phyloP scores from a whole-genome alignment of 202 grass and related monocot genomes.

The Eragrostis tef region DNA sequence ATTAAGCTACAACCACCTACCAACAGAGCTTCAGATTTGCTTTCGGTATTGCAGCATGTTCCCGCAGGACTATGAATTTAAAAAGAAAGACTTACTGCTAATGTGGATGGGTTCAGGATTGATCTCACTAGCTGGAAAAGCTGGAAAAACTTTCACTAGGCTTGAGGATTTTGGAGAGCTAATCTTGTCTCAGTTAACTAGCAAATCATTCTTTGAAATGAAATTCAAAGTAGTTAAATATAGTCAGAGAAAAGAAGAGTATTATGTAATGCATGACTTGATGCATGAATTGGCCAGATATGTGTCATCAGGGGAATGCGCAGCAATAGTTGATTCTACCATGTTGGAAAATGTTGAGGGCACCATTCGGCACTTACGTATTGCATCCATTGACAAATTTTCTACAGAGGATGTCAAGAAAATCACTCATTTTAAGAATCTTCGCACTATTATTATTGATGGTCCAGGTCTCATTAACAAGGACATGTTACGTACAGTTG shows the following conservation, averaged over 20 bases:
- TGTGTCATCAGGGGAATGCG: constrained; percentile 53
- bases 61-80: constrained; percentile 42
- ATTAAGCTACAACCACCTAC: constrained; percentile 59
- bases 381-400: constrained; percentile 19
- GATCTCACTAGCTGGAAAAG: constrained; percentile 40
- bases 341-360: constrained; percentile 11
- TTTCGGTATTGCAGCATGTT: constrained; percentile 61
- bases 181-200: constrained; percentile 43
- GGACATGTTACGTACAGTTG: constrained; percentile 20
- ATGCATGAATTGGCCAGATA: constrained; percentile 52
- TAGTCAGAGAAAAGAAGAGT: constrained; percentile 35
- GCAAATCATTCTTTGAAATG: constrained; percentile 60
- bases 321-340: constrained; percentile 21
- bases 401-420: constrained; percentile 42
- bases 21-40: constrained; percentile 52
- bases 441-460: constrained; percentile 47
- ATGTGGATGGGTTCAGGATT: constrained; percentile 66
- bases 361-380: constrained; percentile 47
- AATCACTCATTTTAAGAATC: constrained; percentile 42
- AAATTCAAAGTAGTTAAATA: constrained; percentile 5
- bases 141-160: not conserved
- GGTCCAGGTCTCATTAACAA: constrained; percentile 28
- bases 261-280: constrained; percentile 59
- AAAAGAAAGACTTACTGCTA: constrained; percentile 50
- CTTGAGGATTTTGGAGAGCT: constrained; percentile 46